phyloP scores from a whole-genome alignment of 306 rosid genomes.

The Vigna trinervia region DNA sequence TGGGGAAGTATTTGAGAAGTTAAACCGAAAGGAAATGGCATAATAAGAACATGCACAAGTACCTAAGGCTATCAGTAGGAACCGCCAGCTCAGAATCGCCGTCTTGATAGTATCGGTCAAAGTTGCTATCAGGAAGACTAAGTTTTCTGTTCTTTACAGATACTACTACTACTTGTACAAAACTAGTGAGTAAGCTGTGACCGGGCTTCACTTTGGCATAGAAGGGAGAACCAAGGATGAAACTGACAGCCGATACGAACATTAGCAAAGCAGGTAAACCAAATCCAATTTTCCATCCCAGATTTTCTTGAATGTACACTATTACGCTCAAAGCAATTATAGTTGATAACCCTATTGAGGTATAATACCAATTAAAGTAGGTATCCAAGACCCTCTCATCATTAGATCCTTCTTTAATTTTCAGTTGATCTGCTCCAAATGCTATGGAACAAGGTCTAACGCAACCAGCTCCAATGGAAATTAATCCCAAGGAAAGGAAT shows the following conservation, averaged over 20 bases:
- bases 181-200: slow-evolving; percentile 44
- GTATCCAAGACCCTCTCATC: slow-evolving; percentile 49
- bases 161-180: slow-evolving; percentile 49
- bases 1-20: background rate
- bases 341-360: slow-evolving; percentile 44
- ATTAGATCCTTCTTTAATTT: slow-evolving; percentile 33
- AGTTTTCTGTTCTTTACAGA: slow-evolving; percentile 51
- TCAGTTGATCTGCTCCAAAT: slow-evolving; percentile 65
- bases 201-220: slow-evolving; percentile 49
- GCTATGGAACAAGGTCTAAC: slow-evolving; percentile 66
- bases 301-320: slow-evolving; percentile 58
- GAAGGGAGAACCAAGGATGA: slow-evolving; percentile 51
- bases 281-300: slow-evolving; percentile 64
- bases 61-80: slow-evolving; percentile 55
- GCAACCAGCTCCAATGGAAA: slow-evolving; percentile 70
- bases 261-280: slow-evolving; percentile 56
- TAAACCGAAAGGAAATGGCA: background rate
- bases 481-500: slow-evolving; percentile 53
- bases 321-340: slow-evolving; percentile 46
- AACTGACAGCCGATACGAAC: slow-evolving; percentile 46
- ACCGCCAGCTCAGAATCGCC: slow-evolving; percentile 28
- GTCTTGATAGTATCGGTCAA: slow-evolving; percentile 45
- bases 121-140: slow-evolving; percentile 33
- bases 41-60: slow-evolving; percentile 9
- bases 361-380: slow-evolving; percentile 61